Percentiles rank a stretch among this genome's conserved stretches.
phyloP scores from a whole-genome alignment of 345 rosid species.

The Excoecaria cochinchinensis region DNA sequence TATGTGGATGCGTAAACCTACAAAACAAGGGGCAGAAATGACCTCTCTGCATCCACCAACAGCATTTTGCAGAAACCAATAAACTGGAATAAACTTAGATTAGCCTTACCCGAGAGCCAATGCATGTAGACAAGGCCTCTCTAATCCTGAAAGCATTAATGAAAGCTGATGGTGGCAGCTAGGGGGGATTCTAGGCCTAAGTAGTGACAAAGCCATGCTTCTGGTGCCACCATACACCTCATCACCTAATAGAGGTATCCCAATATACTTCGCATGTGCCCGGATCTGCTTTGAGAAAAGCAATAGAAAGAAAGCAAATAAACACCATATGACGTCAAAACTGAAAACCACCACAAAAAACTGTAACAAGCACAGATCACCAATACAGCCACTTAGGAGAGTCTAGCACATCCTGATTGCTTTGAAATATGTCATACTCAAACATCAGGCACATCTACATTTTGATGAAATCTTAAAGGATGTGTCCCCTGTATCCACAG shows the following conservation, averaged over 20 bases:
- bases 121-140: conserved; percentile 95
- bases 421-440: too few relatives aligned
- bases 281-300: conserved; percentile 57
- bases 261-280: conserved; percentile 85
- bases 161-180: conserved; percentile 43
- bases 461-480: too few relatives aligned
- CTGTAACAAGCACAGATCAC: background rate
- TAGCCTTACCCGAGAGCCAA: conserved; percentile 68
- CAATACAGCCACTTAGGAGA: too few relatives aligned
- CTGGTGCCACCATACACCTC: conserved; percentile 85
- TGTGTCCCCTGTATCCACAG: too few relatives aligned
- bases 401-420: too few relatives aligned
- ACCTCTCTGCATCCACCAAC: background rate
- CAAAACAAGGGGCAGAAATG: conserved; percentile 15
- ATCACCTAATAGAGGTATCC: conserved; percentile 81
- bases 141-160: conserved; percentile 53
- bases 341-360: background rate
- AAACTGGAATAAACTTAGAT: background rate
- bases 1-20: conserved; percentile 78
- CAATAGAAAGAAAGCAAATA: background rate
- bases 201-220: conserved; percentile 73
- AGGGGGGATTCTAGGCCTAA: conserved; percentile 50
- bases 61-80: background rate
- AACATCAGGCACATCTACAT: too few relatives aligned
- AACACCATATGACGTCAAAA: background rate